Evolutionary conservation across 2,329 filamentous ascomycete species (phyloP).

Genomic region (Aspergillus ruber): DNA sequence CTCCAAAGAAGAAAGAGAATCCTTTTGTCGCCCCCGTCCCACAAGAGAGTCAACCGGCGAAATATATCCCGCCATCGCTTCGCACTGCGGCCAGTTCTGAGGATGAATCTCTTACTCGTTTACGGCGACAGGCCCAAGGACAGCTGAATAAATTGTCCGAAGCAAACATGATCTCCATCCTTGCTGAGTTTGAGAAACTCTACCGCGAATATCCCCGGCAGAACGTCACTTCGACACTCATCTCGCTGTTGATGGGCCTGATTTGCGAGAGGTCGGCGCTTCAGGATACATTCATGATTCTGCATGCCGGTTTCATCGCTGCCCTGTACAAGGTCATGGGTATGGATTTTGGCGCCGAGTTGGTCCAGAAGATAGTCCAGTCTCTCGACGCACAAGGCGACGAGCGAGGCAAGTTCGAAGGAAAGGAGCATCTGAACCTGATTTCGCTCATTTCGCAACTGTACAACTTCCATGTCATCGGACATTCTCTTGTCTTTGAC

Average conservation of each 20-base stretch:
- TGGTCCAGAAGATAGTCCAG: constrained; percentile 71
- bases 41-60: constrained; percentile 44
- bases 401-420: constrained; percentile 30
- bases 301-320: constrained; percentile 83
- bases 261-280: constrained; percentile 71
- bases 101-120: constrained; percentile 58
- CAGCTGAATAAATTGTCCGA: constrained; percentile 90
- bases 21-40: constrained; percentile 72
- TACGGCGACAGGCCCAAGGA: constrained; percentile 78
- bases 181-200: constrained; percentile 73
- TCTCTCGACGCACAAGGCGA: constrained; percentile 64
- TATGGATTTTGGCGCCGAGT: constrained; percentile 80
- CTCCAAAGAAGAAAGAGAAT: constrained; percentile 62
- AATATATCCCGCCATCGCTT: constrained; percentile 86
- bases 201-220: constrained; percentile 83
- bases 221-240: constrained; percentile 73
- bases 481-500: constrained; percentile 79
- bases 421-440: constrained; percentile 67
- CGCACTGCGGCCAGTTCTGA: constrained; percentile 59
- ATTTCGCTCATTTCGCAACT: constrained; percentile 77
- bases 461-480: constrained; percentile 86
- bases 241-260: constrained; percentile 70
- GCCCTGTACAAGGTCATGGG: constrained; percentile 83
- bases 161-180: constrained; percentile 76
- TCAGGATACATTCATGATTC: constrained; percentile 81